A percentile compares a stretch with the other conserved stretches of the same genome.
Conservation (phyloP, 257 asterid genomes). For the Penstemon newberryi region DNA sequence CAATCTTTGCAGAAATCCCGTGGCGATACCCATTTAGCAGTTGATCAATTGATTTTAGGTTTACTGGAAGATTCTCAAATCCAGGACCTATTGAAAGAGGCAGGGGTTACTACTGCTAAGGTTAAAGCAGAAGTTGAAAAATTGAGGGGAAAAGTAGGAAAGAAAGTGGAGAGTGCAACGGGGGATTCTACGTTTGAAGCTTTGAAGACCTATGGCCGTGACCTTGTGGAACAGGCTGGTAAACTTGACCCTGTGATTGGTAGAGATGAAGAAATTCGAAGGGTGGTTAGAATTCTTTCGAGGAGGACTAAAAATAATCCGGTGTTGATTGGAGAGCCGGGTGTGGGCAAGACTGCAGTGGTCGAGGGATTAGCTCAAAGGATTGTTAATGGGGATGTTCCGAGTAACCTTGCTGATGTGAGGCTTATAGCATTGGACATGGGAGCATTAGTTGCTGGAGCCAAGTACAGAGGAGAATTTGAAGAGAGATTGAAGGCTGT, state of each 20-base stretch:
- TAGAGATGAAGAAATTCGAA: conserved; percentile 63
- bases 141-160: conserved; percentile 60
- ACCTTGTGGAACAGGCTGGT: conserved; percentile 71
- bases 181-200: conserved; percentile 66
- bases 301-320: conserved; percentile 76
- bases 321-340: conserved; percentile 71
- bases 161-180: conserved; percentile 66
- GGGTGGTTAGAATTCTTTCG: conserved; percentile 65
- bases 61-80: conserved; percentile 66
- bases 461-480: conserved; percentile 76
- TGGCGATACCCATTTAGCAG: conserved; percentile 62
- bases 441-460: conserved; percentile 75
- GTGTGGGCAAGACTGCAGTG: conserved; percentile 72
- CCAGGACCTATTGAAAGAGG: conserved; percentile 52
- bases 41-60: conserved; percentile 64
- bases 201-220: conserved; percentile 66
- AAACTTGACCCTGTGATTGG: conserved; percentile 78
- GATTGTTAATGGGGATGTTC: conserved; percentile 59
- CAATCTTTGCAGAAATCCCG: conserved; percentile 58
- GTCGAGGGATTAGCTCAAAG: conserved; percentile 80
- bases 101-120: conserved; percentile 44
- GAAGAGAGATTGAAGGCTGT: conserved; percentile 73
- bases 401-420: conserved; percentile 69
- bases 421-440: conserved; percentile 72
- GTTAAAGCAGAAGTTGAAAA: conserved; percentile 66